These are phyloP conservation scores for Diplodia sapinea DNA, from an alignment of 2,329 filamentous ascomycete genomes.

Conservation along the genomic window DNA sequence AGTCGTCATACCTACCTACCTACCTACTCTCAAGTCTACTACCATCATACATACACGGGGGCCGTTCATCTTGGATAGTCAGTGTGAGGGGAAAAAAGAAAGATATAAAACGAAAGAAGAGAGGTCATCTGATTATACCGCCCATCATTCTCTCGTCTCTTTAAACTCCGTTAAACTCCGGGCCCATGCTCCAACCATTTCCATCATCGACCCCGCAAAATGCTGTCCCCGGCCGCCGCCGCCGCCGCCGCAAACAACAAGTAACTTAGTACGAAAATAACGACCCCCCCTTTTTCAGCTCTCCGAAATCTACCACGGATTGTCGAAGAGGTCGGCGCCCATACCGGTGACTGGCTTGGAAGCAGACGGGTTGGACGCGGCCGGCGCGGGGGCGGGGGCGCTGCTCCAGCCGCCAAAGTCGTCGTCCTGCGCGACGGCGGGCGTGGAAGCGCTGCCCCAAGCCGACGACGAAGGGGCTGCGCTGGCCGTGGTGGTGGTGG, in stretches of 20 bases:
- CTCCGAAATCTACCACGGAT: conserved; percentile 76
- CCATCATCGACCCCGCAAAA: not conserved
- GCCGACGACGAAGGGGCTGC: conserved; percentile 45
- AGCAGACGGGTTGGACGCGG: conserved; percentile 33
- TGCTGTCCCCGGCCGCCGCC: not conserved
- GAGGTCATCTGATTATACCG: not conserved
- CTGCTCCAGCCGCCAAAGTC: conserved; percentile 97
- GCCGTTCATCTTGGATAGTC: no score
- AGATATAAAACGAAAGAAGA: no score
- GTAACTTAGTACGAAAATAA: not conserved
- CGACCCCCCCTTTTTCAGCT: no score
- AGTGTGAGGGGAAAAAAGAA: no score
- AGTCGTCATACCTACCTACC: not conserved
- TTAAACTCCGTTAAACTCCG: conserved; percentile 13
- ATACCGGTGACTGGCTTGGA: conserved; percentile 60
- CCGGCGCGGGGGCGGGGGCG: conserved; percentile 60
- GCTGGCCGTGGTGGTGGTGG: conserved; percentile 51
- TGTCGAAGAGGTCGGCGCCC: conserved; percentile 86
- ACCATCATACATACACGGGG: conserved; percentile 3
- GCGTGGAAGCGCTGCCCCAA: conserved; percentile 67
- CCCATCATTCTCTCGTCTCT: not conserved
- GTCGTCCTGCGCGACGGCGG: conserved; percentile 77
- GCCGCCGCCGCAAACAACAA: not conserved
- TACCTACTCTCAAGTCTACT: not conserved
- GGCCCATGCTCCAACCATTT: not conserved